A percentile compares a stretch with the other conserved stretches of the same genome.
Conservation (phyloP, 2,329 filamentous ascomycete genomes). For the Aschersonia sp. region DNA sequence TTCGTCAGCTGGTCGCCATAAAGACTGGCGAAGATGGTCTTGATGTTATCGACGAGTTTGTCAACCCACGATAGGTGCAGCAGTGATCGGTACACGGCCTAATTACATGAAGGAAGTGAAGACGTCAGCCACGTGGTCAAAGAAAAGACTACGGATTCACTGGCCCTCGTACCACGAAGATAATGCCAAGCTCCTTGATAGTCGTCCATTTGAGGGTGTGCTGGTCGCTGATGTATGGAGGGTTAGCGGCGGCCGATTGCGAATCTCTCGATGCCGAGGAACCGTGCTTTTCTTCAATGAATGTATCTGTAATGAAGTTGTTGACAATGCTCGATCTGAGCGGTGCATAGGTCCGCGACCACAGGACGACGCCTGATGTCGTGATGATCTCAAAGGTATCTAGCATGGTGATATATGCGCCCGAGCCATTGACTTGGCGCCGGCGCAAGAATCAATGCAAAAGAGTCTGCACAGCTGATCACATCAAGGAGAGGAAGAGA, state of each 20-base stretch:
- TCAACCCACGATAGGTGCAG: constrained; percentile 95
- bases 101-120: neutral
- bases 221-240: constrained; percentile 76
- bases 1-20: constrained; percentile 81
- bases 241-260: constrained; percentile 45
- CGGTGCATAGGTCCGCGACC: constrained; percentile 75
- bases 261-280: constrained; percentile 44
- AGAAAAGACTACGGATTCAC: neutral
- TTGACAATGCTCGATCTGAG: constrained; percentile 79
- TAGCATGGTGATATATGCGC: constrained; percentile 46
- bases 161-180: constrained; percentile 60
- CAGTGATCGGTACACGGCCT: constrained; percentile 95
- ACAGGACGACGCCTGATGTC: constrained; percentile 89
- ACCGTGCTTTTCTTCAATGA: constrained; percentile 82
- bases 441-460: too few species aligned
- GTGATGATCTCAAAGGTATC: constrained; percentile 95
- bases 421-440: too few species aligned
- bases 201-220: constrained; percentile 92
- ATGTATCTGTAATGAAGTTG: constrained; percentile 87
- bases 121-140: too few species aligned
- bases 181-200: constrained; percentile 81
- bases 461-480: too few species aligned
- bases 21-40: constrained; percentile 76
- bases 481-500: too few species aligned
- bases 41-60: constrained; percentile 88